Base-by-base conservation (phyloP, 768 basidiomycete species). In the Pleurotus cornucopiae region DNA sequence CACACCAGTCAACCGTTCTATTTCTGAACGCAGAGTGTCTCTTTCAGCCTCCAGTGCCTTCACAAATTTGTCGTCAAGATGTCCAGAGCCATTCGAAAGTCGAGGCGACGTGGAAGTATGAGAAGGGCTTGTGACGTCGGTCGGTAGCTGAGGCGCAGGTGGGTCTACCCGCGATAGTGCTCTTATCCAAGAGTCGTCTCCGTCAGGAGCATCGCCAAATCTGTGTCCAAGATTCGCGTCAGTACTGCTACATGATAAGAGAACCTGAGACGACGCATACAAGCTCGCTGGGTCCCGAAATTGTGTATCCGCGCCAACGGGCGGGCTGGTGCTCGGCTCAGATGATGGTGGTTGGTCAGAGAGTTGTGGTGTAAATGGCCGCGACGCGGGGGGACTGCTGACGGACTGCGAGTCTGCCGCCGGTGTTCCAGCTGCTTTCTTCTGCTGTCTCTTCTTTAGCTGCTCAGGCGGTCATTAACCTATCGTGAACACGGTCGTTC, bases 361-460 rank as follows among this genome's bases (percentile, higher is more conserved):
- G 38, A 67, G 76, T 23, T 74, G 73, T n/a, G 83, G 83, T 20
- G 85, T 82, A 57, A 79, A 75, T 1, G 81, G 73, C 59, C 78
- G 67, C 45, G 77, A 78, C 5, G 74, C 72, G 13, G 81, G 76
- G 7, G 76, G 76, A 56, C 75, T 77, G 25, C 51, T 47, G 71
- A 57, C 67, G 66, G 38, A 73, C 67, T 34, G 64, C 66, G 45
- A 65, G 49, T 43, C 65, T 57, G 49, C 7, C 52, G 66, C 55
- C 48, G 68, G 61, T 46, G 69, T 67, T 51, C 76, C 81, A 46
- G 73, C 75, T 40, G 76, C 75, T 69, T 89, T 90, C 73, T 88
- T 82, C 63, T 85, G 85, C 61, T 88, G 88, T 57, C 86, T 81
- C 71, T 89, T 90, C 78, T 91, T 51, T n/a, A 92, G 78, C 89